Percentiles rank a stretch among this genome's conserved stretches.
Conservation (phyloP, 176 grass and related monocot genomes). For the Avena insularis region DNA sequence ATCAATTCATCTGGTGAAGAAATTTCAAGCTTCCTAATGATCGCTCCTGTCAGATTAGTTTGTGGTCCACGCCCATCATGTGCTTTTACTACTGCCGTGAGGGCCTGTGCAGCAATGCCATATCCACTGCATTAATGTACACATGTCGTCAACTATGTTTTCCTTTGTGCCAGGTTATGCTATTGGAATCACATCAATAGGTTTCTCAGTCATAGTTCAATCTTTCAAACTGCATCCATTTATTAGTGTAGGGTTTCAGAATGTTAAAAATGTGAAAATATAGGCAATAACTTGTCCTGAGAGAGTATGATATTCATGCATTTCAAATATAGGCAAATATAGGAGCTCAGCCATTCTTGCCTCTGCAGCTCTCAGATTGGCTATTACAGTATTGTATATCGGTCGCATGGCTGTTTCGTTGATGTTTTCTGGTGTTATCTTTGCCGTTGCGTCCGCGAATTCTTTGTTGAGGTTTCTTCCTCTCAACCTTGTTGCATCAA, state of each 20-base stretch:
- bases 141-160: slow-evolving; percentile 54
- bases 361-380: too few relatives aligned
- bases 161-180: slow-evolving; percentile 46
- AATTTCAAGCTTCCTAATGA: slow-evolving; percentile 80
- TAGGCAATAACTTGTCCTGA: neutral
- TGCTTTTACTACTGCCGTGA: slow-evolving; percentile 89
- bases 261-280: slow-evolving; percentile 27
- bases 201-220: slow-evolving; percentile 26
- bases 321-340: neutral
- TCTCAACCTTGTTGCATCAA: too few relatives aligned
- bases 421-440: too few relatives aligned
- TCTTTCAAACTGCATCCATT: slow-evolving; percentile 26
- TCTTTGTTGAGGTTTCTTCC: too few relatives aligned
- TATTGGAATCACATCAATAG: slow-evolving; percentile 32
- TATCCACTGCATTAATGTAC: slow-evolving; percentile 89
- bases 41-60: slow-evolving; percentile 76
- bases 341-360: too few relatives aligned
- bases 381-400: too few relatives aligned
- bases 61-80: slow-evolving; percentile 86
- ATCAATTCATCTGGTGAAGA: slow-evolving; percentile 97
- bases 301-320: neutral
- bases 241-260: slow-evolving; percentile 21
- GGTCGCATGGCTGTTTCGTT: too few relatives aligned
- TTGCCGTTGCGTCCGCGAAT: too few relatives aligned
- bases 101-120: slow-evolving; percentile 98